phyloP scores from a whole-genome alignment of 306 rosid genomes.

The Quercus glauca region DNA sequence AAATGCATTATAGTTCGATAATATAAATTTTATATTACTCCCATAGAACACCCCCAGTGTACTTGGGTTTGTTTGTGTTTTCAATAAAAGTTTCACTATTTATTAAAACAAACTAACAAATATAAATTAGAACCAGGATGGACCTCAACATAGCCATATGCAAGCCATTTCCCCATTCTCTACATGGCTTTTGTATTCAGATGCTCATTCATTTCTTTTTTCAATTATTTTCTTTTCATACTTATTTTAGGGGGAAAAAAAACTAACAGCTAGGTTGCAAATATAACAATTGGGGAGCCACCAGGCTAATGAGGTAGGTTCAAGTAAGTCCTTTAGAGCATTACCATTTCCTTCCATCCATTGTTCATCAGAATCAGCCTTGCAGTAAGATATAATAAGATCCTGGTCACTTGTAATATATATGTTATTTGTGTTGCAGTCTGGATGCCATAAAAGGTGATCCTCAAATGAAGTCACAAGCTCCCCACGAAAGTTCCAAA shows the following conservation, averaged over 20 bases:
- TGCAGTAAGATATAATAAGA: constrained; percentile 91
- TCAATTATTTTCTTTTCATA: too few relatives aligned
- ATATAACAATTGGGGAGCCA: neutral
- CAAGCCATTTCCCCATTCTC: too few relatives aligned
- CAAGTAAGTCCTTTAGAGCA: neutral
- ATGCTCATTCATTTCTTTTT: too few relatives aligned
- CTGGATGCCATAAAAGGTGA: constrained; percentile 95
- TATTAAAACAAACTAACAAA: too few relatives aligned
- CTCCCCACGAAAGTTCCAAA: constrained; percentile 95
- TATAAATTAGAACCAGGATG: neutral
- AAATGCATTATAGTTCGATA: neutral
- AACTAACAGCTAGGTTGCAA: neutral
- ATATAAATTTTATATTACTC: neutral
- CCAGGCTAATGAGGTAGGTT: neutral
- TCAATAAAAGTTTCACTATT: too few relatives aligned
- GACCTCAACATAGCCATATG: neutral
- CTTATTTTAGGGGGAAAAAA: too few relatives aligned
- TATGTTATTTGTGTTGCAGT: constrained; percentile 90
- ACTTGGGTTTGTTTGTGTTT: too few relatives aligned
- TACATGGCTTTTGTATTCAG: too few relatives aligned
- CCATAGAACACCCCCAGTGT: too few relatives aligned
- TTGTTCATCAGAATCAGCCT: constrained; percentile 77
- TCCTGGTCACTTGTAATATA: constrained; percentile 95
- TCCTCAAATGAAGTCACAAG: constrained; percentile 94
- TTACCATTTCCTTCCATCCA: constrained; percentile 84